Percentiles rank a stretch among this genome's conserved stretches.
Conservation (phyloP, 805 yeast genomes). For the Lachancea nothofagi region DNA sequence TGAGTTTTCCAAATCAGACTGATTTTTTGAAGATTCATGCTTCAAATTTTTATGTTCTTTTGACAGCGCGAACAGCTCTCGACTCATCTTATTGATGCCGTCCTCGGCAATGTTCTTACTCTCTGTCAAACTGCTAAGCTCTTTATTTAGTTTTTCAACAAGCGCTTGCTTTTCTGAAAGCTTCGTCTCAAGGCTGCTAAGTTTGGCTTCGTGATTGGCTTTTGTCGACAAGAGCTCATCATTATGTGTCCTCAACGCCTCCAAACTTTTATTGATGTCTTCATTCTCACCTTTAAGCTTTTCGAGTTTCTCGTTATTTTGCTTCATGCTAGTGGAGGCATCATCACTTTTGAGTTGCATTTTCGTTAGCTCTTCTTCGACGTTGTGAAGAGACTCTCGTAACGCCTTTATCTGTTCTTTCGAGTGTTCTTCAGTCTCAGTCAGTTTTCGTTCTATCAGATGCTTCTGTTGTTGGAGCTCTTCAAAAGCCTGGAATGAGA, state of each 20-base stretch:
- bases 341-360: neutral
- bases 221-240: constrained; percentile 25
- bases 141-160: constrained; percentile 22
- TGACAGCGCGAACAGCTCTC: constrained; percentile 66
- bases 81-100: constrained; percentile 85
- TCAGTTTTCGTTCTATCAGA: constrained; percentile 30
- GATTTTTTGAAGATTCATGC: constrained; percentile 37
- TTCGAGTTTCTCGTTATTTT: neutral
- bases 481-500: constrained; percentile 52
- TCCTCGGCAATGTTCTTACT: constrained; percentile 67
- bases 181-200: constrained; percentile 25
- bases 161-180: constrained; percentile 16
- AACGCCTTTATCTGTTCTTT: constrained; percentile 19
- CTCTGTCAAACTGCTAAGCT: constrained; percentile 22
- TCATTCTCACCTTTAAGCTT: neutral
- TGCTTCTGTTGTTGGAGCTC: constrained; percentile 36
- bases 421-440: constrained; percentile 29
- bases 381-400: constrained; percentile 14
- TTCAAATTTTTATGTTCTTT: constrained; percentile 52
- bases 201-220: constrained; percentile 33
- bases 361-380: neutral
- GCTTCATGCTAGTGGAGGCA: neutral
- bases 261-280: constrained; percentile 16
- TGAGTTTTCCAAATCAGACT: constrained; percentile 25
- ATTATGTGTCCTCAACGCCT: constrained; percentile 19